Conservation (phyloP, 352 stramenopile genomes). For the Globisporangium polare region DNA sequence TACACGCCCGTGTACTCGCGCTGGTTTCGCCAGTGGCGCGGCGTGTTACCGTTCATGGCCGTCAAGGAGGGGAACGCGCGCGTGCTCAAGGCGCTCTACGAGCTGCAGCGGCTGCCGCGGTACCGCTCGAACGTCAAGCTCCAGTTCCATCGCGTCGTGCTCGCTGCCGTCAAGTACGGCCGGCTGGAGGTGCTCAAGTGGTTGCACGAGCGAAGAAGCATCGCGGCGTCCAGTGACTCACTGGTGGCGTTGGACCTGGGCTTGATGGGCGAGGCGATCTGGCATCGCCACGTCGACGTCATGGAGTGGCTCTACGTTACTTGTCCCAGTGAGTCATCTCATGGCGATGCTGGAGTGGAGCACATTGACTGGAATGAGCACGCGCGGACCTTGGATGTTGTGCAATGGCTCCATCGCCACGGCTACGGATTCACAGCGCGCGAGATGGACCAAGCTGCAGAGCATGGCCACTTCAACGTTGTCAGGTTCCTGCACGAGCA, state of each 20-base stretch:
- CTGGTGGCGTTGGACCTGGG: neutral
- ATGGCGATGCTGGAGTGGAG: neutral
- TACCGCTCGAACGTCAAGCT: constrained; percentile 4
- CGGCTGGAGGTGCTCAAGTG: constrained; percentile 3
- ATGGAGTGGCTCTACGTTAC: constrained; percentile 3
- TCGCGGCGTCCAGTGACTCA: neutral
- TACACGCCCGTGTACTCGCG: constrained; percentile 10
- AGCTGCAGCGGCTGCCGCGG: neutral
- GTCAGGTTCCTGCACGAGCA: constrained; percentile 5
- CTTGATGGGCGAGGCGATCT: constrained; percentile 11
- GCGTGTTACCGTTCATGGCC: constrained; percentile 12
- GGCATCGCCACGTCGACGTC: constrained; percentile 8
- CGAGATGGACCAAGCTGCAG: constrained; percentile 11
- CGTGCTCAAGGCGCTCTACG: constrained; percentile 7
- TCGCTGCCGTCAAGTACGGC: constrained; percentile 6
- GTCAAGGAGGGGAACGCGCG: constrained; percentile 1
- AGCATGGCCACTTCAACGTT: constrained; percentile 1
- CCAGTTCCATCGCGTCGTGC: constrained; percentile 11
- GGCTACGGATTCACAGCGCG: neutral
- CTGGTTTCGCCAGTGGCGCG: constrained; percentile 7
- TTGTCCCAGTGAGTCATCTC: neutral
- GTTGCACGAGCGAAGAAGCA: constrained; percentile 1
- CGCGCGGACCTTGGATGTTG: neutral
- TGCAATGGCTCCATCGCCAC: constrained; percentile 3
- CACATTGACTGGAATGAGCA: constrained; percentile 7